These are phyloP conservation scores for Trapa bicornis DNA, from an alignment of 345 rosid genomes.

Conservation along the genomic window DNA sequence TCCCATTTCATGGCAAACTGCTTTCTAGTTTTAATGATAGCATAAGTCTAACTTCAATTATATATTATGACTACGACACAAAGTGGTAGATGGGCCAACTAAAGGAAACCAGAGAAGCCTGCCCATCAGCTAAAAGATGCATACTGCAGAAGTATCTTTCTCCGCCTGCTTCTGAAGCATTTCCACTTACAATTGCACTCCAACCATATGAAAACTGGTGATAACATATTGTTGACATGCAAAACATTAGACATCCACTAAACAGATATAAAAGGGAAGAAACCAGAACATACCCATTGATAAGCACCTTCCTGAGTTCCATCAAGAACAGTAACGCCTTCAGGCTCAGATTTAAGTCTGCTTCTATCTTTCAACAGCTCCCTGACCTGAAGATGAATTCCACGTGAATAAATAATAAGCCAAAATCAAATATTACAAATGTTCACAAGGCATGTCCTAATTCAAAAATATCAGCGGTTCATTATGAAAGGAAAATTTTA, in stretches of 20 bases:
- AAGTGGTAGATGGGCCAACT: neutral
- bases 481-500: constrained; percentile 8
- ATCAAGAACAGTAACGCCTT: constrained; percentile 67
- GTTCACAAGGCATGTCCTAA: neutral
- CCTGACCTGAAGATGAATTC: constrained; percentile 49
- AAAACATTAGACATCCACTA: neutral
- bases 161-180: neutral
- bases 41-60: neutral
- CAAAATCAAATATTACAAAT: neutral
- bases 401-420: constrained; percentile 2
- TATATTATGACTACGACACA: neutral
- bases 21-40: neutral
- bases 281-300: constrained; percentile 63
- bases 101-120: neutral
- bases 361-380: constrained; percentile 72
- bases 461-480: neutral
- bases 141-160: neutral
- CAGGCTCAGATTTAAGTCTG: constrained; percentile 48
- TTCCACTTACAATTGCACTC: neutral
- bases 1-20: neutral
- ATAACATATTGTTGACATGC: neutral
- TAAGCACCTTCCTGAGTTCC: constrained; percentile 97
- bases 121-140: neutral
- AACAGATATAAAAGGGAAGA: neutral
- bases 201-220: neutral